Base-by-base conservation (phyloP, 441 rosid genomes). In the Breynia disticha region DNA sequence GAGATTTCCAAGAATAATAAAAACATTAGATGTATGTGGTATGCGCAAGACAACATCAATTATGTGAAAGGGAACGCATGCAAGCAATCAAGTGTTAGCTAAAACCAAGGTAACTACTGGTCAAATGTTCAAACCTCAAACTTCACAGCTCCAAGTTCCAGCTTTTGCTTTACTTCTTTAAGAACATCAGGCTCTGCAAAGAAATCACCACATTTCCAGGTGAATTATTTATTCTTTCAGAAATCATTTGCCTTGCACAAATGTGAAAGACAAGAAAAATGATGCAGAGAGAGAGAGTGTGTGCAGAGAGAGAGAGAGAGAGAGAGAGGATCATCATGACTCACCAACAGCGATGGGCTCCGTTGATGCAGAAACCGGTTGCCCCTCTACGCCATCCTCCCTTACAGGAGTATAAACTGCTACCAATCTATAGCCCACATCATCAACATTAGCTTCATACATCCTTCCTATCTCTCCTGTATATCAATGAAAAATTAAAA, bases 391-490 rank as follows among this genome's bases (percentile, higher is more conserved):
- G 62, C 95, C 97, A 72, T 93, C 98, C 37, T 93, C 97, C 61
- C 97, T 79, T 44, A 82, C 63, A n/a, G 97, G 98, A 58, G 97
- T 82, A 66, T 88, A 88, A 54, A 93, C 67, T 60, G 90, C 95
- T 45, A 93, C 98, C 54, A 93, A 62, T 70, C 98, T 80, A 70
- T 93, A 93, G 20, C 98, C 95, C 56, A 93, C 98, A 65, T 93
- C 98, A 74, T 93, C 98, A 19, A 88, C 98, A 81, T 93, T 88
- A 61, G 95, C 95, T 77, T 93, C 97, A 44, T 93, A 93, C 95
- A 82, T 81, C 76, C 81, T 81, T 63, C 88, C 98, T 1, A 78
- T 81, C 75, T 93, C 98, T 59, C 98, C 98, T 88, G 79, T 73
- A 66, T 45, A 58, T 60, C 63, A 64, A 53, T 54, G 17, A 48